Evolutionary conservation across 139 green algal species (phyloP).

Genomic region (Chlorella sp.): DNA sequence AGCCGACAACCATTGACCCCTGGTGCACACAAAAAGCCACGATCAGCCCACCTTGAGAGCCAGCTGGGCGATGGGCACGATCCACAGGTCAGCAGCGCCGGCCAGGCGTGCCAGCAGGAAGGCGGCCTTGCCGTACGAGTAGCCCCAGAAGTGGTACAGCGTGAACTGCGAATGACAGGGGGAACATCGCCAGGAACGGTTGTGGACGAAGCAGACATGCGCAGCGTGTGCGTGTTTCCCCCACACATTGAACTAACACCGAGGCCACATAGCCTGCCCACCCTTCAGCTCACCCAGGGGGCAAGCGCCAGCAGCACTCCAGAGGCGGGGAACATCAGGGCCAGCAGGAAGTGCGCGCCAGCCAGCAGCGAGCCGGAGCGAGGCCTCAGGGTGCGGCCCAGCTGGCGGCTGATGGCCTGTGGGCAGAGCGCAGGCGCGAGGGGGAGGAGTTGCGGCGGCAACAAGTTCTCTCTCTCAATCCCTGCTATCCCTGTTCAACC

Average conservation of each 20-base stretch:
- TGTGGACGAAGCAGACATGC: no score
- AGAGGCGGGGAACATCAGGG: neutral
- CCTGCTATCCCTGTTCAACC: no score
- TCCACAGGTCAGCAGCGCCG: neutral
- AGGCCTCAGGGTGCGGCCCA: neutral
- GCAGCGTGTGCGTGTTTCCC: no score
- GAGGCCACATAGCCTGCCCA: neutral
- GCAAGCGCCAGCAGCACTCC: neutral
- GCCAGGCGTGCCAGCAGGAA: conserved; percentile 29
- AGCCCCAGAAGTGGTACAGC: neutral
- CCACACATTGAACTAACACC: no score
- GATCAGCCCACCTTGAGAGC: neutral
- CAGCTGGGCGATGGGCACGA: conserved; percentile 1
- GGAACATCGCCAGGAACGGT: no score
- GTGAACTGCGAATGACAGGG: no score
- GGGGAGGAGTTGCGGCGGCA: no score
- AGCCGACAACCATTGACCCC: no score
- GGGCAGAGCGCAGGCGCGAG: neutral
- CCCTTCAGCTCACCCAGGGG: neutral
- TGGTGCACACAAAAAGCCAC: no score
- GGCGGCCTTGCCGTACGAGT: conserved; percentile 21
- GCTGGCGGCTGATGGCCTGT: neutral
- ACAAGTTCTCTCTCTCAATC: no score
- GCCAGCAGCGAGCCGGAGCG: neutral
- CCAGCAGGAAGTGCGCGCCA: neutral